Conservation (phyloP, 1,139 yeast species). For the Taiozyma sp. region DNA sequence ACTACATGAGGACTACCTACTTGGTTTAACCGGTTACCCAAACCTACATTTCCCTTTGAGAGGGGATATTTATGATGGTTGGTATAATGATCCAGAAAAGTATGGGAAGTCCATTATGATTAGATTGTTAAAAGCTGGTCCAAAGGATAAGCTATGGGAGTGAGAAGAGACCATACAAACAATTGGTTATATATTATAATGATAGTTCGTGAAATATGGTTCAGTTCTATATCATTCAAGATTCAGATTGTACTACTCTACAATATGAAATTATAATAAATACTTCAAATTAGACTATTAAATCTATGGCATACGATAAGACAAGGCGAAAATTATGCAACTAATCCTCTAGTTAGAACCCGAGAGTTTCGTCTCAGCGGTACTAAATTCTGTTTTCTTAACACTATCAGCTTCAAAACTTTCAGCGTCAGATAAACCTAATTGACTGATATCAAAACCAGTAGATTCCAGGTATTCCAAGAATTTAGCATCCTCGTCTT, state of each 20-base stretch:
- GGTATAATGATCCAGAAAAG: slow-evolving; percentile 7
- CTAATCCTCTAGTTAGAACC: too few relatives aligned
- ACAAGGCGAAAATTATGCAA: too few relatives aligned
- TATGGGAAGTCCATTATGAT: slow-evolving; percentile 9
- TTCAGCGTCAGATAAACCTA: slow-evolving; percentile 19
- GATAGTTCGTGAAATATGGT: too few relatives aligned
- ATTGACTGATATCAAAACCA: slow-evolving; percentile 49
- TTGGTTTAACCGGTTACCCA: slow-evolving; percentile 5
- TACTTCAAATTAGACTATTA: too few relatives aligned
- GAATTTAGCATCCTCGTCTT: slow-evolving; percentile 71
- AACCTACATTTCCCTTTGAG: slow-evolving; percentile 11
- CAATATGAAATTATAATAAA: too few relatives aligned
- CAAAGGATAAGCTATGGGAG: slow-evolving; percentile 5
- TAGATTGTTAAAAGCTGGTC: slow-evolving; percentile 8
- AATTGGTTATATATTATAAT: too few relatives aligned
- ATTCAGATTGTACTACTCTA: too few relatives aligned
- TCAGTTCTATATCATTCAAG: too few relatives aligned
- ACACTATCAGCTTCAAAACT: neutral
- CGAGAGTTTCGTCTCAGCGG: too few relatives aligned
- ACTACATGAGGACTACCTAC: slow-evolving; percentile 16
- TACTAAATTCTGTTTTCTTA: too few relatives aligned
- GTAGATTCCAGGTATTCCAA: slow-evolving; percentile 53
- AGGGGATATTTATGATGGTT: slow-evolving; percentile 6
- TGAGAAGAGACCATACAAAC: neutral
- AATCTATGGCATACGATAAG: too few relatives aligned